Evolutionary conservation across 306 rosid genomes (phyloP).

Genomic region (Gastrolobium bilobum): DNA sequence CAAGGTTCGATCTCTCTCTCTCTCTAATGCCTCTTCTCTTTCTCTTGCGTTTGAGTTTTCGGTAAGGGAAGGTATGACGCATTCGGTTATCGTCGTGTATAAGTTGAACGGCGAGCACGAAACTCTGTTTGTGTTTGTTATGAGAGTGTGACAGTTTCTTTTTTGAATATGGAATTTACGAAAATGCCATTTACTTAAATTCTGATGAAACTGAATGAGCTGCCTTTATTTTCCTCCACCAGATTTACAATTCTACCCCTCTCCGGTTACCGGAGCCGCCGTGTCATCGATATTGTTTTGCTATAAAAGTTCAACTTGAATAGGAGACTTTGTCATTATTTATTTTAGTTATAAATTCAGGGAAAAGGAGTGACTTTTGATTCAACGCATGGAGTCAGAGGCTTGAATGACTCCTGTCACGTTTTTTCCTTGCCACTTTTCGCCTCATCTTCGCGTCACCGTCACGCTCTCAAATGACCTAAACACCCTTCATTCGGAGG

Average conservation of each 20-base stretch:
- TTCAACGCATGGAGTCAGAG: slow-evolving; percentile 64
- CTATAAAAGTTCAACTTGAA: slow-evolving; percentile 5
- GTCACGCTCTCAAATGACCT: slow-evolving; percentile 48
- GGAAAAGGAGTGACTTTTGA: slow-evolving; percentile 56
- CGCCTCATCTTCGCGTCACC: background rate
- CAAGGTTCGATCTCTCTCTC: slow-evolving; percentile 61
- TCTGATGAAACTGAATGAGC: slow-evolving; percentile 24
- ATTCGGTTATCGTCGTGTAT: background rate
- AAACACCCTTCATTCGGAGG: slow-evolving; percentile 49
- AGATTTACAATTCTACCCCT: slow-evolving; percentile 50
- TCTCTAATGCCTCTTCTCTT: background rate
- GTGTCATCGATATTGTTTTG: background rate
- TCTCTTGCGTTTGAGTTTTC: background rate
- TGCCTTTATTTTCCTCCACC: slow-evolving; percentile 14
- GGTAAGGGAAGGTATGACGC: background rate
- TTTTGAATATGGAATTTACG: slow-evolving; percentile 41
- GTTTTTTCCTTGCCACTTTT: slow-evolving; percentile 51
- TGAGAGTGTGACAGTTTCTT: slow-evolving; percentile 30
- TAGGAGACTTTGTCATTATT: background rate
- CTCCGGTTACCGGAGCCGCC: slow-evolving; percentile 43
- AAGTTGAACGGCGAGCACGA: background rate
- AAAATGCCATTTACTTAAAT: slow-evolving; percentile 55
- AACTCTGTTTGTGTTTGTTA: background rate
- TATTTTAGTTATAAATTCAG: slow-evolving; percentile 6
- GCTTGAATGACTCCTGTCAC: slow-evolving; percentile 48